Evolutionary conservation across 1,139 yeast species (phyloP).

Genomic region (Pichia sorboxylosa): DNA sequence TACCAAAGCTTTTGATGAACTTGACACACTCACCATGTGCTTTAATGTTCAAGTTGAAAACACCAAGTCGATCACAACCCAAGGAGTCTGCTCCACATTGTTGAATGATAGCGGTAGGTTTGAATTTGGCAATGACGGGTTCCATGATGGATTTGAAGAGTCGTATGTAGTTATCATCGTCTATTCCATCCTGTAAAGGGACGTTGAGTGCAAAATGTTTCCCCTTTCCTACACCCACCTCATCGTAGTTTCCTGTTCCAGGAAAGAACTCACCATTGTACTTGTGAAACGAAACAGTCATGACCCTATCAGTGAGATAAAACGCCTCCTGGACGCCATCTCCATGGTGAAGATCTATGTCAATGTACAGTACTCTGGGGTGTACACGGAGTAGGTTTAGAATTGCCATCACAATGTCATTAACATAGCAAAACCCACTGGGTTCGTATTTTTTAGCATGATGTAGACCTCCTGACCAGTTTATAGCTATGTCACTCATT

Average conservation of each 20-base stretch:
- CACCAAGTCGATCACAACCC: slow-evolving; percentile 87
- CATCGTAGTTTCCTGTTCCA: slow-evolving; percentile 86
- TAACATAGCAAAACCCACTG: slow-evolving; percentile 87
- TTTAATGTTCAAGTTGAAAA: slow-evolving; percentile 81
- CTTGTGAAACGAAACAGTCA: slow-evolving; percentile 96
- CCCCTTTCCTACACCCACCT: slow-evolving; percentile 78
- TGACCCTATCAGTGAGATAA: slow-evolving; percentile 89
- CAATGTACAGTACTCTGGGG: slow-evolving; percentile 90
- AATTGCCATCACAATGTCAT: slow-evolving; percentile 83
- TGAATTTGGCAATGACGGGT: slow-evolving; percentile 63
- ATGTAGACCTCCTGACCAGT: slow-evolving; percentile 95
- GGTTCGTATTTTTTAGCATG: slow-evolving; percentile 96
- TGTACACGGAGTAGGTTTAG: slow-evolving; percentile 82
- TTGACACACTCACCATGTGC: slow-evolving; percentile 96
- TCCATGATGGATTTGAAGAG: slow-evolving; percentile 65
- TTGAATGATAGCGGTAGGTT: slow-evolving; percentile 85
- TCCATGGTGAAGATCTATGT: slow-evolving; percentile 95
- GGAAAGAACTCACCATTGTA: slow-evolving; percentile 90
- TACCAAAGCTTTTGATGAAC: slow-evolving; percentile 73
- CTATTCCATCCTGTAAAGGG: slow-evolving; percentile 89
- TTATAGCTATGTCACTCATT: slow-evolving; percentile 89
- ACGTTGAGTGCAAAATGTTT: slow-evolving; percentile 80
- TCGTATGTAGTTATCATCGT: slow-evolving; percentile 65
- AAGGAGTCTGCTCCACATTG: slow-evolving; percentile 97
- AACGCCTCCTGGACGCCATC: slow-evolving; percentile 99